Evolutionary conservation across 345 rosid species (phyloP).

Genomic region (Conringia planisiliqua): DNA sequence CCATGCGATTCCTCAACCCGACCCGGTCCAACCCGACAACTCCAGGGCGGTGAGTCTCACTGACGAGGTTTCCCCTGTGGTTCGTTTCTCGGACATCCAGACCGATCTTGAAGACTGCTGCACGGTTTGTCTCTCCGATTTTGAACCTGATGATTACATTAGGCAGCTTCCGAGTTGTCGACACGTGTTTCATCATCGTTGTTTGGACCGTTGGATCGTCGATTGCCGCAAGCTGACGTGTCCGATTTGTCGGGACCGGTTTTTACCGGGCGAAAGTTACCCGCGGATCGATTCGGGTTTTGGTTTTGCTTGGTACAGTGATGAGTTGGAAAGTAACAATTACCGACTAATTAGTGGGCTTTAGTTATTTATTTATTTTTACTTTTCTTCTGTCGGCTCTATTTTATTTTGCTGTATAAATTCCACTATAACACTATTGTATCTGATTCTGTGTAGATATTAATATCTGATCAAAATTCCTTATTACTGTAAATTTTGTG

Average conservation of each 20-base stretch:
- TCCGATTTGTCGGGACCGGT: conserved; percentile 58
- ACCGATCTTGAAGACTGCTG: conserved; percentile 62
- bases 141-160: conserved; percentile 50
- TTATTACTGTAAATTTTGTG: no score
- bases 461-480: no score
- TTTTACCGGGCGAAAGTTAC: conserved; percentile 40
- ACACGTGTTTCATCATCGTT: conserved; percentile 59
- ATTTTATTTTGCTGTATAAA: background rate
- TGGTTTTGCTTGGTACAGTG: conserved; percentile 2
- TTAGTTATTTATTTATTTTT: no score
- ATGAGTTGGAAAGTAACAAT: background rate
- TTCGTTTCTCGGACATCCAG: conserved; percentile 51
- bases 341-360: background rate
- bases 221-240: conserved; percentile 58
- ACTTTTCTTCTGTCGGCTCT: background rate
- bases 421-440: background rate
- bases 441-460: background rate
- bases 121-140: conserved; percentile 73
- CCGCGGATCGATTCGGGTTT: conserved; percentile 40
- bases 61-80: conserved; percentile 53
- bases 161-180: conserved; percentile 48
- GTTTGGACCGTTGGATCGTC: conserved; percentile 73
- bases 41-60: conserved; percentile 45
- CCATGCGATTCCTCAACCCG: conserved; percentile 37
- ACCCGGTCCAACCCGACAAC: background rate